Conservation (phyloP, 257 asterid species). For the Pogostemon cablin region DNA sequence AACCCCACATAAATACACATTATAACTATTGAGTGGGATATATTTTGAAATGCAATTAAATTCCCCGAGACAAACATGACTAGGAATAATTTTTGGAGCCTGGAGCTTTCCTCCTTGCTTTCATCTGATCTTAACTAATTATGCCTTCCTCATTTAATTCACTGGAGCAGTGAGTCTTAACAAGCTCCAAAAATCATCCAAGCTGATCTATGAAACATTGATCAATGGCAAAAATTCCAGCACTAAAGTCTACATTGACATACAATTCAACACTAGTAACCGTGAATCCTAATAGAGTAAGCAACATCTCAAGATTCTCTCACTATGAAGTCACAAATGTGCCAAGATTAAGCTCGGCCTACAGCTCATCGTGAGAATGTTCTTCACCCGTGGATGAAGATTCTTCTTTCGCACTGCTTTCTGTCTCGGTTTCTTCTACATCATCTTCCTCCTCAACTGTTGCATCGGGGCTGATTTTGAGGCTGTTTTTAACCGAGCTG, state of each 20-base stretch:
- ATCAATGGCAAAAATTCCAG: not conserved
- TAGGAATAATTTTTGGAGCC: too few relatives aligned
- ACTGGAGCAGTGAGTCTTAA: too few relatives aligned
- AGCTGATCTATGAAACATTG: not conserved
- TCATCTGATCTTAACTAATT: too few relatives aligned
- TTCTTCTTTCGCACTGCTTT: slow-evolving; percentile 47
- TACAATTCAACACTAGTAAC: not conserved
- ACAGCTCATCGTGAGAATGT: slow-evolving; percentile 48
- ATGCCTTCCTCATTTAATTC: too few relatives aligned
- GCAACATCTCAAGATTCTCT: not conserved
- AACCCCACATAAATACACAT: too few relatives aligned
- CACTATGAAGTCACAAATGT: not conserved
- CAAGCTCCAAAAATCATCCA: too few relatives aligned
- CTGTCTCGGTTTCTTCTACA: slow-evolving; percentile 58
- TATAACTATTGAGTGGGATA: too few relatives aligned
- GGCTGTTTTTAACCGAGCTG: slow-evolving; percentile 68
- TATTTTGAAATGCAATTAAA: too few relatives aligned
- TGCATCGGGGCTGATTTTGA: slow-evolving; percentile 72
- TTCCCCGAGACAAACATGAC: too few relatives aligned
- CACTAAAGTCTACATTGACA: not conserved
- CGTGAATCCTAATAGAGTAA: not conserved
- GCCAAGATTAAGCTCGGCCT: slow-evolving; percentile 31
- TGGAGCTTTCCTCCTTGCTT: too few relatives aligned
- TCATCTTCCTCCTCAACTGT: slow-evolving; percentile 81
- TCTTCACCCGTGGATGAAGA: slow-evolving; percentile 36